Base-by-base conservation (phyloP, 192 early-diverging fungal genomes). In the Hyaloraphidium curvatum region DNA sequence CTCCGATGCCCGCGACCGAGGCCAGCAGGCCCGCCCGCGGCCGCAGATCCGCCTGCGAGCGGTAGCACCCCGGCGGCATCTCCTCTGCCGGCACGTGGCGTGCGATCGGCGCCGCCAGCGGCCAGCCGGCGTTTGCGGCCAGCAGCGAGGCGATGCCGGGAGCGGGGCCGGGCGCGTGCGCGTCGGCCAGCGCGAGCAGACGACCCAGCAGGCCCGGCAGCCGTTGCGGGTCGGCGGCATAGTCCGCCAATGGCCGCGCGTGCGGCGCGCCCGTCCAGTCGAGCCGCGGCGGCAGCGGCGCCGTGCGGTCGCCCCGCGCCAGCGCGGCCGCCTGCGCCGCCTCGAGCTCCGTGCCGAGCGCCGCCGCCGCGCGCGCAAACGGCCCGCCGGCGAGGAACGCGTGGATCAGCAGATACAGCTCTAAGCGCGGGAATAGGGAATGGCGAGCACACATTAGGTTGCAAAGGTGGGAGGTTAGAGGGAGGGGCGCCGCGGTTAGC, bases 261-360 rank as follows among this genome's bases (percentile, higher is more conserved):
- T 77, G 72, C 31, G 53, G 56, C 25, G 68, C 35, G 31, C 87
- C 84, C 43, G 68, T 72, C 78, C 80, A 87, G 65, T 86, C 76
- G 40, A 72, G 60, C 9, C 82, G 80, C 39, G 48, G 58, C 0
- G 86, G 86, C 27, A 86, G 59, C 28, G 82, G 57, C 7, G 17
- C 7, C 7, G 7, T 11, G 7, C 17, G 4, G 19, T 25, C 23
- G 43, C 43, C 25, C 43, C 14, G 23, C 7, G 4, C 43, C 7
- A 48, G 43, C 43, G 14, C 19, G 25, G 17, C 25, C 35, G 11
- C 17, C 17, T 5, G 14, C 14, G 14, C 43, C 43, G 23, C 25
- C 19, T 48, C 43, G 17, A 48, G 25, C 25, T 25, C 43, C 19
- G 14, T 25, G 5, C 43, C 17, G 4, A 48, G 43, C 14, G 23